Base-by-base conservation (phyloP, 306 rosid species). In the Castanea crenata region DNA sequence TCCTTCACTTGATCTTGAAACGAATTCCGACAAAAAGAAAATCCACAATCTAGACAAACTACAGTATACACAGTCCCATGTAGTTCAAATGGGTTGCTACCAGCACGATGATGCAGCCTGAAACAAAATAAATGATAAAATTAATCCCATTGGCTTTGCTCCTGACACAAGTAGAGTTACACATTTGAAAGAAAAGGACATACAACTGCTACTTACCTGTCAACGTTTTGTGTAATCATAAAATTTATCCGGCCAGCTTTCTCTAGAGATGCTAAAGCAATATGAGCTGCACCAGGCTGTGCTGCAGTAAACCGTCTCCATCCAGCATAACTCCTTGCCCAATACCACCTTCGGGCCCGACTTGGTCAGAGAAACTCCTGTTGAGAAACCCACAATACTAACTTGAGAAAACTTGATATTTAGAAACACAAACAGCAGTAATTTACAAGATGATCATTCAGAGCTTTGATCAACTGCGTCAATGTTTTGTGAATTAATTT, bases 281-380 rank as follows among this genome's bases (percentile, higher is more conserved):
- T 46, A 87, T 92, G 94, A 55, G 96, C 97, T 77, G 89, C 88
- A 78, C 94, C 70, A 61, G 98, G 98, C 76, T 85, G 90, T 18
- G 97, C 93, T 3, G 90, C 91, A 21, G 92, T 80, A 74, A 94
- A 92, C 34, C 70, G 80, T 82, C 91, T 94, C 98, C 97, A 94
- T 54, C 97, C 98, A 65, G 98, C 94, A 87, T 89, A 94, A 86
- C 98, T 94, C 82, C 98, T 87, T 69, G 98, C 91, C 98, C 98
- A 94, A 74, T 94, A 94, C 75, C 93, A 87, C 85, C 97, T 90
- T n/a, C 93, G 91, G 74, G 94, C 85, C 71, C 85, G 88, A 74
- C 49, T 88, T 55, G 92, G 91, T 71, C 94, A 93, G 73, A 87
- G 73, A 82, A 94, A 94, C 83, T 94, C 88, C 88, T 88, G 91